A percentile compares a stretch with the other conserved stretches of the same genome.
Evolutionary conservation across 176 grass and related monocot species (phyloP).

Genomic region (Alloteropsis semialata): DNA sequence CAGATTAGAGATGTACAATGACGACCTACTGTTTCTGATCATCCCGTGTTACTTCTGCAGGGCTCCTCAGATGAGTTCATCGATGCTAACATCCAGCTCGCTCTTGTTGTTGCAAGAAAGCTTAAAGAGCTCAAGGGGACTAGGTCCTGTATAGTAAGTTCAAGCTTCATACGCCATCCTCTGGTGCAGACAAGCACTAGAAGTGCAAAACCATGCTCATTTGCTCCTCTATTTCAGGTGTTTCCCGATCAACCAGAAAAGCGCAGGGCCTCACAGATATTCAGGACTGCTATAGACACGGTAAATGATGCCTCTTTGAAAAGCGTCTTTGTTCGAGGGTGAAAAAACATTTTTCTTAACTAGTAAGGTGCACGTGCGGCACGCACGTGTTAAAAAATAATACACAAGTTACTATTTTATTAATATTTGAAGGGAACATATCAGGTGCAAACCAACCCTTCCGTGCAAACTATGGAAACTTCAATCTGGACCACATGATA

Average conservation of each 20-base stretch:
- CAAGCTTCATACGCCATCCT: not conserved
- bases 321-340: not conserved
- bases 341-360: not conserved
- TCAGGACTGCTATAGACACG: slow-evolving; percentile 69
- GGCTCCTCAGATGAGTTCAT: slow-evolving; percentile 98
- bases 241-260: slow-evolving; percentile 97
- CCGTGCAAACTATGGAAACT: too few species aligned
- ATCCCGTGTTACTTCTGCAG: slow-evolving; percentile 33
- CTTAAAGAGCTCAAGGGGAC: slow-evolving; percentile 68
- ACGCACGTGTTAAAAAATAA: too few species aligned
- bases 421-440: too few species aligned
- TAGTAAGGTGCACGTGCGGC: too few species aligned
- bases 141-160: slow-evolving; percentile 80
- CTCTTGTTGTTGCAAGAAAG: slow-evolving; percentile 72
- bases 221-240: slow-evolving; percentile 61
- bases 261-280: slow-evolving; percentile 74
- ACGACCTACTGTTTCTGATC: not conserved
- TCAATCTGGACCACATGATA: too few species aligned
- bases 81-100: slow-evolving; percentile 94
- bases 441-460: too few species aligned
- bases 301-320: slow-evolving; percentile 34
- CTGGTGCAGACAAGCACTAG: not conserved
- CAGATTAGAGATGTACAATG: not conserved
- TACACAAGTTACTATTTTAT: too few species aligned
- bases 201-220: slow-evolving; percentile 16